These are phyloP conservation scores for Alternaria longipes DNA, from an alignment of 2,329 filamentous ascomycete genomes.

Conservation along the genomic window DNA sequence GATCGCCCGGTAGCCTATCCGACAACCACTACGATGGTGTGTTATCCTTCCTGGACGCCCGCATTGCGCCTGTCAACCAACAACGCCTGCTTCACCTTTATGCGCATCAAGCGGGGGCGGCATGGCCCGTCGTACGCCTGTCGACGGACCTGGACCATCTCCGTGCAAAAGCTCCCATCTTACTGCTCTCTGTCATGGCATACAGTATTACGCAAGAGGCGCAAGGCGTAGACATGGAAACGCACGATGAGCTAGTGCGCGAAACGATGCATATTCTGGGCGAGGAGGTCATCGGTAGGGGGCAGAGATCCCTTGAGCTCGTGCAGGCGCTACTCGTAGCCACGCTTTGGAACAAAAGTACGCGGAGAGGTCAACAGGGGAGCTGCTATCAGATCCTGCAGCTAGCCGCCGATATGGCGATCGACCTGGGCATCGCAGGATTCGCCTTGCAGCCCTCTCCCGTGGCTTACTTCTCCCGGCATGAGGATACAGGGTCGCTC, in stretches of 20 bases:
- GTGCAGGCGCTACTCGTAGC: constrained; percentile 40
- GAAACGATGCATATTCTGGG: constrained; percentile 35
- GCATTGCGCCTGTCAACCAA: constrained; percentile 31
- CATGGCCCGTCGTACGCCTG: constrained; percentile 33
- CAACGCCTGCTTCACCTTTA: constrained; percentile 30
- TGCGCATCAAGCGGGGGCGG: constrained; percentile 25
- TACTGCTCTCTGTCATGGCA: constrained; percentile 33
- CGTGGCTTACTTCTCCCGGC: constrained; percentile 32
- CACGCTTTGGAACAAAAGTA: constrained; percentile 35
- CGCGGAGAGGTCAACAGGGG: constrained; percentile 27
- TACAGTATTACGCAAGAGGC: constrained; percentile 31
- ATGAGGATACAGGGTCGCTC: constrained; percentile 30
- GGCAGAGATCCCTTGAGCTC: constrained; percentile 38
- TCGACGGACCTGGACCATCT: constrained; percentile 22
- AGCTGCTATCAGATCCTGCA: constrained; percentile 40
- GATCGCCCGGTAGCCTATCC: constrained; percentile 16
- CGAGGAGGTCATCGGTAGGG: constrained; percentile 32
- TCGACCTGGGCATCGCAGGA: constrained; percentile 41
- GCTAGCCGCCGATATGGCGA: constrained; percentile 41
- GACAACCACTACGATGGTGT: constrained; percentile 28
- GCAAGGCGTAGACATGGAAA: constrained; percentile 30
- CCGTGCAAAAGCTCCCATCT: constrained; percentile 33
- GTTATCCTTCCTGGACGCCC: constrained; percentile 32
- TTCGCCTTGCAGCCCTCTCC: constrained; percentile 34
- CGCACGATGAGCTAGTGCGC: constrained; percentile 38